phyloP scores from a whole-genome alignment of 345 rosid species.

The Erysimum cheiranthoides region DNA sequence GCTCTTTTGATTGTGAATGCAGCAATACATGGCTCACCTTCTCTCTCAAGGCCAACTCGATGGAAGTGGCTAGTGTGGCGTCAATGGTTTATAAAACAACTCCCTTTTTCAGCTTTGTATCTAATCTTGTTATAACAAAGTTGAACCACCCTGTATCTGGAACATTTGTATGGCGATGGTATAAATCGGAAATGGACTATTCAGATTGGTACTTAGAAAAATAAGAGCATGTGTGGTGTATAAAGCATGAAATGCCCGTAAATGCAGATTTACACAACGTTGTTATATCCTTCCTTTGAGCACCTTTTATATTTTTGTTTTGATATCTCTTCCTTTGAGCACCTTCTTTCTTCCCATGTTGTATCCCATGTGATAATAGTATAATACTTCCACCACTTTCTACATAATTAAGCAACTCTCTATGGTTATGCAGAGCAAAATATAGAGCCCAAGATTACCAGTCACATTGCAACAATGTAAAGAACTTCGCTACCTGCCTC shows the following conservation, averaged over 20 bases:
- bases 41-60: constrained; percentile 88
- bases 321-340: neutral
- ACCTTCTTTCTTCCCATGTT: constrained; percentile 54
- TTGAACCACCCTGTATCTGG: neutral
- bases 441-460: neutral
- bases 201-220: neutral
- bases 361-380: constrained; percentile 62
- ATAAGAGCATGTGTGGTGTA: neutral
- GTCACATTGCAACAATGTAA: neutral
- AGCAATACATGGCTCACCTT: constrained; percentile 94
- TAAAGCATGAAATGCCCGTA: neutral
- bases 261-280: neutral
- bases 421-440: neutral
- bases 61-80: constrained; percentile 62
- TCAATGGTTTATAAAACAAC: neutral
- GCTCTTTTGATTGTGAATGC: constrained; percentile 43
- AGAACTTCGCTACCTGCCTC: neutral
- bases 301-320: constrained; percentile 30
- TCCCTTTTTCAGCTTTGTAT: neutral
- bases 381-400: constrained; percentile 58
- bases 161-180: neutral
- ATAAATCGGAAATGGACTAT: neutral
- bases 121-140: constrained; percentile 11
- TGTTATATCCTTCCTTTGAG: neutral
- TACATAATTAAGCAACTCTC: constrained; percentile 3